phyloP scores from a whole-genome alignment of 768 basidiomycete species.

The Naganishia onofrii region DNA sequence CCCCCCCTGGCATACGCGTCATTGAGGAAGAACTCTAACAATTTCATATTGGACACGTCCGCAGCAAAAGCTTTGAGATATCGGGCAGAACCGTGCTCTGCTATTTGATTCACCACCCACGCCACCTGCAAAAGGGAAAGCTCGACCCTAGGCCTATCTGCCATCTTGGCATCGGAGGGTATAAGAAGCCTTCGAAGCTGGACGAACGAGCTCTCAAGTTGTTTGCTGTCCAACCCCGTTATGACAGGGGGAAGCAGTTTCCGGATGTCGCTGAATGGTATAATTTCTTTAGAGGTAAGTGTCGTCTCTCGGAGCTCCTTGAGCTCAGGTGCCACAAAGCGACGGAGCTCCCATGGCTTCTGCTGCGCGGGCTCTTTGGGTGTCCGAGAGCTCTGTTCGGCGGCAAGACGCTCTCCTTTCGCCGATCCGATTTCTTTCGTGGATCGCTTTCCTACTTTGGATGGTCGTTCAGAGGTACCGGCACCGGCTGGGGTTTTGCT shows the following conservation, averaged over 20 bases:
- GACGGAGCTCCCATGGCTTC: conserved; percentile 9
- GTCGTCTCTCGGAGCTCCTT: background rate
- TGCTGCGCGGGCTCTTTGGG: background rate
- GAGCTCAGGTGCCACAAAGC: background rate
- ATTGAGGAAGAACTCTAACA: background rate
- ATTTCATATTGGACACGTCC: background rate
- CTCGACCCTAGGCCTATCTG: background rate
- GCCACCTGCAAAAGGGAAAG: background rate
- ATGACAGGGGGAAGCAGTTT: background rate
- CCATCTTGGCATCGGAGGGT: background rate
- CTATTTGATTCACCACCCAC: conserved; percentile 1
- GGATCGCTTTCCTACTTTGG: conserved; percentile 1
- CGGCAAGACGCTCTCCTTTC: background rate
- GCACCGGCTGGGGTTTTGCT: background rate
- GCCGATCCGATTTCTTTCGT: background rate
- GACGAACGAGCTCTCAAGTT: background rate
- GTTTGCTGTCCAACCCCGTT: background rate
- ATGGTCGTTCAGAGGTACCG: background rate
- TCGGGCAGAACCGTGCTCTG: background rate
- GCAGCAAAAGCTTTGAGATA: background rate
- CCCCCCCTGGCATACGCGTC: background rate
- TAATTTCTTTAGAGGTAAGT: background rate
- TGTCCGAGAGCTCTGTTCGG: background rate
- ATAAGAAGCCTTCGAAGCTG: background rate
- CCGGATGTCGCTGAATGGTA: conserved; percentile 13